A percentile compares a stretch with the other conserved stretches of the same genome.
Evolutionary conservation across 768 basidiomycete species (phyloP).

Genomic region (Leccinum arenicola): DNA sequence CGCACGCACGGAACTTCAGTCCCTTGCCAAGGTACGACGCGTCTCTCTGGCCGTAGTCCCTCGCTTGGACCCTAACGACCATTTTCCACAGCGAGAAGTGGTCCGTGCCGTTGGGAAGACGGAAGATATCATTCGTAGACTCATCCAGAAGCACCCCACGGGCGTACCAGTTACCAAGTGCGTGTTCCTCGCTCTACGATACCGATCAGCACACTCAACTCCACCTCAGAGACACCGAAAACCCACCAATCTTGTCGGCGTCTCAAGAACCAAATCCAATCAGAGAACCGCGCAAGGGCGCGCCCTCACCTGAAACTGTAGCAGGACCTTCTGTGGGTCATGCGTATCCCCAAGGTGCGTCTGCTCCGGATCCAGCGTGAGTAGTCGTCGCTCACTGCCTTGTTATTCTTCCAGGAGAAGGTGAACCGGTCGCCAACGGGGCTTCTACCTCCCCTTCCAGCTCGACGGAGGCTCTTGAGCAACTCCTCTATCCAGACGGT

Average conservation of each 20-base stretch:
- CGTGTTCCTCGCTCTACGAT: not conserved
- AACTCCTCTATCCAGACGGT: conserved; percentile 14
- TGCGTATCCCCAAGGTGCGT: conserved; percentile 8
- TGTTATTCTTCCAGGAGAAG: conserved; percentile 3
- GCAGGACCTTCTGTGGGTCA: not conserved
- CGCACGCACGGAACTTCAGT: conserved; percentile 21
- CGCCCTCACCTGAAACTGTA: not conserved
- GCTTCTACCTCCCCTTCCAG: conserved; percentile 3
- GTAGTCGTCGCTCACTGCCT: not conserved
- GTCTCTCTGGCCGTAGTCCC: not conserved
- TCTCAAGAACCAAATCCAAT: not conserved
- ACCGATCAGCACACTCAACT: not conserved
- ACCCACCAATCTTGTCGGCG: conserved; percentile 6
- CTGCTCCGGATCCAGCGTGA: not conserved
- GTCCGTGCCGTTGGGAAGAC: conserved; percentile 28
- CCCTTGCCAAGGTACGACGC: conserved; percentile 23
- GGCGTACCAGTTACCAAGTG: conserved; percentile 22
- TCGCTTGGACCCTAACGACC: not conserved
- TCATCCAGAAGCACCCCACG: conserved; percentile 25
- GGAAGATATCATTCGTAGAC: conserved; percentile 26
- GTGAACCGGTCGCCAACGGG: not conserved
- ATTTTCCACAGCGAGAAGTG: conserved; percentile 19
- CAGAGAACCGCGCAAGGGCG: not conserved
- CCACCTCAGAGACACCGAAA: conserved; percentile 2
- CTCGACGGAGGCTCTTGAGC: conserved; percentile 8